phyloP scores from a whole-genome alignment of 208 protist genomes.

The Leishmania amazonensis region DNA sequence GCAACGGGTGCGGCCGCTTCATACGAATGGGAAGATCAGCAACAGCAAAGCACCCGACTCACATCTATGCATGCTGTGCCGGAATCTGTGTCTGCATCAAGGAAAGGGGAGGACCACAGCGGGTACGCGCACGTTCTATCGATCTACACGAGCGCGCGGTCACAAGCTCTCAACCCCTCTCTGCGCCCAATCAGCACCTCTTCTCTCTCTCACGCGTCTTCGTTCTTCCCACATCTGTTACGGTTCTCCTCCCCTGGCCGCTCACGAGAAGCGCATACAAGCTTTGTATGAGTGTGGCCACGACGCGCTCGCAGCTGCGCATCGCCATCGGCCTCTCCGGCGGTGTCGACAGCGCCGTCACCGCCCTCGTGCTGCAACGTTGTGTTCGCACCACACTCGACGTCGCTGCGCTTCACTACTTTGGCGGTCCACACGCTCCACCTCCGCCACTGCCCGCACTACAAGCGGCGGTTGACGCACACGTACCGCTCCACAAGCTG shows the following conservation, averaged over 20 bases:
- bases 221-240: background rate
- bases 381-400: slow-evolving; percentile 59
- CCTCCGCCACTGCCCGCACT: slow-evolving; percentile 9
- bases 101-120: background rate
- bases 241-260: background rate
- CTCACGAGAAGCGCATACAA: background rate
- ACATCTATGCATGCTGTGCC: background rate
- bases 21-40: background rate
- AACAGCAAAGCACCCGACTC: background rate
- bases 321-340: slow-evolving; percentile 79
- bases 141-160: background rate
- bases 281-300: background rate
- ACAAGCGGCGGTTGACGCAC: slow-evolving; percentile 9
- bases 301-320: slow-evolving; percentile 18
- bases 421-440: slow-evolving; percentile 11
- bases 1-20: background rate
- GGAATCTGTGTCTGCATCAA: background rate
- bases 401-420: slow-evolving; percentile 46
- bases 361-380: slow-evolving; percentile 56
- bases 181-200: background rate
- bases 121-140: background rate
- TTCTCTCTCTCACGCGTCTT: background rate
- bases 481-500: slow-evolving; percentile 1
- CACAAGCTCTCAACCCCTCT: background rate
- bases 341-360: slow-evolving; percentile 81